Conservation (phyloP, 208 protist genomes). For the Trypanosoma caninum region DNA sequence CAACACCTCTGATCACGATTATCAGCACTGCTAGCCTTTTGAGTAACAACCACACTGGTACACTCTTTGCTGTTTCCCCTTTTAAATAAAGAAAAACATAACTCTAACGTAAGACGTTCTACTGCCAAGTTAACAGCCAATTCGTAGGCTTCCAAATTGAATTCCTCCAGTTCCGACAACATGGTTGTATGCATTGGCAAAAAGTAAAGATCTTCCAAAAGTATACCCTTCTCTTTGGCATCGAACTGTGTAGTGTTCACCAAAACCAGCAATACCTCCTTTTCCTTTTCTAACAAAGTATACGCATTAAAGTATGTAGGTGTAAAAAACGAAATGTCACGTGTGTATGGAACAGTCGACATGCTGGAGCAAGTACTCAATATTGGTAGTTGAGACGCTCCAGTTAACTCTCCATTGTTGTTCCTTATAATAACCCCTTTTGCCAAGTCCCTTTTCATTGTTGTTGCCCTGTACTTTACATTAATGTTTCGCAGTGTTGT, state of each 20-base stretch:
- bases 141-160: constrained; percentile 38
- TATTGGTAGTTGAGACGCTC: not conserved
- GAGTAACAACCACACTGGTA: no score
- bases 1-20: no score
- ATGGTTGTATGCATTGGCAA: constrained; percentile 48
- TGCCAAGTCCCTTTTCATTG: constrained; percentile 6
- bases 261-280: constrained; percentile 41
- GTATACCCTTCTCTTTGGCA: constrained; percentile 35
- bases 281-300: constrained; percentile 26
- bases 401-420: not conserved
- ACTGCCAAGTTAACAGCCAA: constrained; percentile 54
- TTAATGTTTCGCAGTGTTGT: constrained; percentile 24
- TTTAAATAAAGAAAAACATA: constrained; percentile 22
- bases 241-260: constrained; percentile 23
- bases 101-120: constrained; percentile 26
- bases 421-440: not conserved
- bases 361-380: not conserved
- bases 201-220: constrained; percentile 62
- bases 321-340: not conserved
- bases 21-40: no score
- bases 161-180: constrained; percentile 52
- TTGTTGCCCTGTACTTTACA: constrained; percentile 19
- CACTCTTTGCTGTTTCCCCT: no score
- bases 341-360: not conserved
- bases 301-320: not conserved